Conservation (phyloP, 2,329 filamentous ascomycete species). For the Fonsecaea pugnacius region DNA sequence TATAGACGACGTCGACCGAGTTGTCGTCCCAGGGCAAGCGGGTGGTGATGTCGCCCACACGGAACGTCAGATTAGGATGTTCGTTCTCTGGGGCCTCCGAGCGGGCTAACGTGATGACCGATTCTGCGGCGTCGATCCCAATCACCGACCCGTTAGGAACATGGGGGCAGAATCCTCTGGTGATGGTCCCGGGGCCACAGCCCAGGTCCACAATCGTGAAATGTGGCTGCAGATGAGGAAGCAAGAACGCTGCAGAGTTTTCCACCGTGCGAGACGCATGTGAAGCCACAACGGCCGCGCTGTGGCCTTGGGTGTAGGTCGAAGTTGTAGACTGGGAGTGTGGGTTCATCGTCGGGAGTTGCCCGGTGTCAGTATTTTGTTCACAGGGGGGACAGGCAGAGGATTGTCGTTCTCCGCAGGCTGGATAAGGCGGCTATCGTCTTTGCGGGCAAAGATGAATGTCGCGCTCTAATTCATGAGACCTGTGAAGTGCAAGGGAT, state of each 20-base stretch:
- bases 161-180: slow-evolving; percentile 44
- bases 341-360: not conserved
- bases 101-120: slow-evolving; percentile 41
- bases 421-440: too few relatives aligned
- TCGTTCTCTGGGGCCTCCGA: slow-evolving; percentile 37
- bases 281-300: slow-evolving; percentile 28
- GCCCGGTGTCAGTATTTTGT: not conserved
- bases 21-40: slow-evolving; percentile 50
- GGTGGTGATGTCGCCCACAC: slow-evolving; percentile 46
- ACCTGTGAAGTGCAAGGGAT: not conserved
- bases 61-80: slow-evolving; percentile 43
- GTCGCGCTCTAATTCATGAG: not conserved
- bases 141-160: slow-evolving; percentile 46
- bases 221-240: slow-evolving; percentile 43
- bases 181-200: slow-evolving; percentile 51
- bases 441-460: not conserved
- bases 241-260: slow-evolving; percentile 46
- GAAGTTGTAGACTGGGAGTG: slow-evolving; percentile 4
- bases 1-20: slow-evolving; percentile 62
- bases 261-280: slow-evolving; percentile 38
- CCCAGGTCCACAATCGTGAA: slow-evolving; percentile 49
- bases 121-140: slow-evolving; percentile 41
- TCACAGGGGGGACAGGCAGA: not conserved
- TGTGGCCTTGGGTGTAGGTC: slow-evolving; percentile 30
- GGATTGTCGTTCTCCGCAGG: too few relatives aligned